These are phyloP conservation scores for Trebouxia sp. DNA, from an alignment of 139 green algal species.

Conservation along the genomic window DNA sequence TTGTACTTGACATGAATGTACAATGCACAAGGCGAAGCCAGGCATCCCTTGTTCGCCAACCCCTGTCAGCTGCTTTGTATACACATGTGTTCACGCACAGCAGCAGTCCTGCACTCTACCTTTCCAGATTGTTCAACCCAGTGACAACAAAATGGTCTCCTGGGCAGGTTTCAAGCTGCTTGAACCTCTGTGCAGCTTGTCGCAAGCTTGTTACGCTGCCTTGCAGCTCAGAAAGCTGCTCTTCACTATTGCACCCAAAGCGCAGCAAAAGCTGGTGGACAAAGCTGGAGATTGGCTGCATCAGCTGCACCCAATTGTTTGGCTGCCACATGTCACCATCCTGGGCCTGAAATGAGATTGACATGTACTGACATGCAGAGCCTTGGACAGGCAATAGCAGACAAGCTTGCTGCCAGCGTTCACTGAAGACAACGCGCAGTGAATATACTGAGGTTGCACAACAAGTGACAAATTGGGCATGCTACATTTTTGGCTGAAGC, in stretches of 20 bases:
- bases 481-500: no score
- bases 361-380: not conserved
- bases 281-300: slow-evolving; percentile 21
- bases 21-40: no score
- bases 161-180: not conserved
- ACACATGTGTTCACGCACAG: no score
- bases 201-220: not conserved
- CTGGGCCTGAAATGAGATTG: not conserved
- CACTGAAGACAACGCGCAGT: no score
- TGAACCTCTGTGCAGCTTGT: slow-evolving; percentile 1
- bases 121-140: not conserved
- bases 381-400: no score
- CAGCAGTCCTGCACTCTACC: not conserved
- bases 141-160: not conserved
- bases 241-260: not conserved
- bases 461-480: no score
- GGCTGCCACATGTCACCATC: slow-evolving; percentile 10
- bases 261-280: not conserved
- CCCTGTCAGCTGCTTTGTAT: no score
- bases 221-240: not conserved
- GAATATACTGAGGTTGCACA: no score
- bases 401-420: no score
- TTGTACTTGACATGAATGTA: no score
- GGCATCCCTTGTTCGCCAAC: no score
- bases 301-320: slow-evolving; percentile 6